phyloP scores from a whole-genome alignment of 2,329 filamentous ascomycete genomes.

The Ophiosphaerella herpotricha region DNA sequence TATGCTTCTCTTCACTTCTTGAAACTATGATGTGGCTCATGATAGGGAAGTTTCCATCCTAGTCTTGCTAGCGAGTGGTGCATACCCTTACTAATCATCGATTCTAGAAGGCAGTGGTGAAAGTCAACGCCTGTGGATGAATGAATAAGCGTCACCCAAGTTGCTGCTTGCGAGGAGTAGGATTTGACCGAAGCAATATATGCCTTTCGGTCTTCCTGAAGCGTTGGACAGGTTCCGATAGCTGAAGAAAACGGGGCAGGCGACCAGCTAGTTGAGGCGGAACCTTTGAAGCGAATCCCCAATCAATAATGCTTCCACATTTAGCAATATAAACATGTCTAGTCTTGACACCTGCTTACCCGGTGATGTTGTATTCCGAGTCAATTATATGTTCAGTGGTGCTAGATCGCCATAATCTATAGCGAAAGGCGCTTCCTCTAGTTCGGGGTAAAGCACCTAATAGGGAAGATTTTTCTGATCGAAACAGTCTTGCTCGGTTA shows the following conservation, averaged over 20 bases:
- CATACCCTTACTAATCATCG: background rate
- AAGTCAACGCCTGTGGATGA: slow-evolving; percentile 7
- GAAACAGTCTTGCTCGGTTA: slow-evolving; percentile 11
- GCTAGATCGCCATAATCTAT: slow-evolving; percentile 11
- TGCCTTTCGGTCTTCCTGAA: slow-evolving; percentile 11
- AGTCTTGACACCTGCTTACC: too few species aligned
- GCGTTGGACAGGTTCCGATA: slow-evolving; percentile 7
- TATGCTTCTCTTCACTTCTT: too few species aligned
- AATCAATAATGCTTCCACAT: slow-evolving; percentile 6
- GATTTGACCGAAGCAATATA: slow-evolving; percentile 8
- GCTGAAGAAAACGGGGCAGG: slow-evolving; percentile 11
- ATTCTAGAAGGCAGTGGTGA: slow-evolving; percentile 7
- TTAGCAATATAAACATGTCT: background rate
- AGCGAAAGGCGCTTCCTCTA: slow-evolving; percentile 10
- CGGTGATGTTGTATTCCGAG: slow-evolving; percentile 10
- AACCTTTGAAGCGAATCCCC: slow-evolving; percentile 12
- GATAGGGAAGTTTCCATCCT: too few species aligned
- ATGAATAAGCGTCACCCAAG: slow-evolving; percentile 7
- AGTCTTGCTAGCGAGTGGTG: too few species aligned
- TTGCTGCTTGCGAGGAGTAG: slow-evolving; percentile 1
- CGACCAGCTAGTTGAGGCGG: slow-evolving; percentile 9
- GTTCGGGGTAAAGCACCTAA: slow-evolving; percentile 7
- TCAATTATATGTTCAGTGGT: slow-evolving; percentile 8
- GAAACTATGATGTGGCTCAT: too few species aligned
- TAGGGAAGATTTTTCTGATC: slow-evolving; percentile 4